Percentiles rank a stretch among this genome's conserved stretches.
Conservation (phyloP, 2,329 filamentous ascomycete genomes). For the Hypoxylon sp. region DNA sequence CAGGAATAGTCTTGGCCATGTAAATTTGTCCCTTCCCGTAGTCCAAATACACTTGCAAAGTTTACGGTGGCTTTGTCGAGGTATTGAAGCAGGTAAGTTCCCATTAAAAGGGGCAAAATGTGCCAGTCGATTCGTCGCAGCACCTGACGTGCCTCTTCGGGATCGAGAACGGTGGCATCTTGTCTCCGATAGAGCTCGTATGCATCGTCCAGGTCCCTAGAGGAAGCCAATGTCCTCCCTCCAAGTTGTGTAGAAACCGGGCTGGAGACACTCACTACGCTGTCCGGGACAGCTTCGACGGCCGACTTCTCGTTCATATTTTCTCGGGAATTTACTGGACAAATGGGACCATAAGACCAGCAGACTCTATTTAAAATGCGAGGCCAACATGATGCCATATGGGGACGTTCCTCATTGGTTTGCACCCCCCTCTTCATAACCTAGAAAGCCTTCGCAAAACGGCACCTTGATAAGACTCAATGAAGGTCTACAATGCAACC, state of each 20-base stretch:
- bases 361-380: neutral
- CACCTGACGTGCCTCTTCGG: slow-evolving; percentile 51
- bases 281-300: slow-evolving; percentile 21
- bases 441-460: neutral
- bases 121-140: slow-evolving; percentile 53
- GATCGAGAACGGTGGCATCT: slow-evolving; percentile 47
- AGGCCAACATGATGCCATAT: slow-evolving; percentile 1
- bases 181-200: slow-evolving; percentile 54
- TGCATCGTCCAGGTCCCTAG: slow-evolving; percentile 54
- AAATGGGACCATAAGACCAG: neutral
- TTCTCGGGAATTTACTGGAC: neutral
- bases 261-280: neutral
- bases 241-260: slow-evolving; percentile 19
- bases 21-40: slow-evolving; percentile 64
- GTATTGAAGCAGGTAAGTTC: slow-evolving; percentile 55
- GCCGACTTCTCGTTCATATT: slow-evolving; percentile 38
- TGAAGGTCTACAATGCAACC: slow-evolving; percentile 27
- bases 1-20: slow-evolving; percentile 67
- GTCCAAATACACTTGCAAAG: slow-evolving; percentile 66
- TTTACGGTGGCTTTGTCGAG: slow-evolving; percentile 62
- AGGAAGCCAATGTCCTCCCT: slow-evolving; percentile 43
- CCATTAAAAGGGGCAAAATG: slow-evolving; percentile 53
- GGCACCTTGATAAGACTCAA: slow-evolving; percentile 24
- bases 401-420: neutral
- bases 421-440: neutral